Evolutionary conservation across 2,329 filamentous ascomycete species (phyloP), one percentile per base, ranked within the genome.

Genomic region (Didymella arachidicola): DNA sequence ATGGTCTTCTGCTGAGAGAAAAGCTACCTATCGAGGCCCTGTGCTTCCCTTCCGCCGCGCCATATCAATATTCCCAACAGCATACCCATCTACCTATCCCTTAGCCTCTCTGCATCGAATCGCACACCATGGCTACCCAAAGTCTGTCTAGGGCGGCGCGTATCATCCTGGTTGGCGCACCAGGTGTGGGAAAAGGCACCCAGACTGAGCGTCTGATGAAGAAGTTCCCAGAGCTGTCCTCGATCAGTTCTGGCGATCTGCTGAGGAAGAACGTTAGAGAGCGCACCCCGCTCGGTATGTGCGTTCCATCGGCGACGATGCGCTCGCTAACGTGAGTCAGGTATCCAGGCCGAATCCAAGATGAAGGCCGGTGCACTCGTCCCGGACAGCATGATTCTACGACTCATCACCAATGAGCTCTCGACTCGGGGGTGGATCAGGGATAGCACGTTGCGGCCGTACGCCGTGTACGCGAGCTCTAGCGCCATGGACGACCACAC

Each of bases 181-280:
- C 95, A n/a, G 93, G 93, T 58, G 95, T 97, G 57, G 95, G 95
- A 63, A 99, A 99, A 79, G 95, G 94, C 63, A 99, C 95, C 3
- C 95, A 99, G 81, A 92, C 92, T 50, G 91, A 96, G 77, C 88
- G 95, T 61, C 83, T 99, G 62, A 88, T 98, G 67, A 83, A 88
- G 68, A 88, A 91, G 66, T 99, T 95, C 74, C 92, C 93, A 3
- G 91, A 97, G 73, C 83, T 99, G 45, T 90, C 92, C 52, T 89
- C 93, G 18, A 94, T 99, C 77, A 96, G 92, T 79, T 97, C 95
- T 4, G 95, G 95, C 61, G 94, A 99, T 78, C 82, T 99, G 16
- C 81, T 99, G 58, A 89, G 95, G 62, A 88, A 92, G 74, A 96
- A 98, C 89, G 94, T 99, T 72, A 90, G 95, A 79, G 89, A 88